Evolutionary conservation across 2,329 filamentous ascomycete species (phyloP), one percentile per base, ranked within the genome.

Genomic region (Simplicillium aogashimaense): DNA sequence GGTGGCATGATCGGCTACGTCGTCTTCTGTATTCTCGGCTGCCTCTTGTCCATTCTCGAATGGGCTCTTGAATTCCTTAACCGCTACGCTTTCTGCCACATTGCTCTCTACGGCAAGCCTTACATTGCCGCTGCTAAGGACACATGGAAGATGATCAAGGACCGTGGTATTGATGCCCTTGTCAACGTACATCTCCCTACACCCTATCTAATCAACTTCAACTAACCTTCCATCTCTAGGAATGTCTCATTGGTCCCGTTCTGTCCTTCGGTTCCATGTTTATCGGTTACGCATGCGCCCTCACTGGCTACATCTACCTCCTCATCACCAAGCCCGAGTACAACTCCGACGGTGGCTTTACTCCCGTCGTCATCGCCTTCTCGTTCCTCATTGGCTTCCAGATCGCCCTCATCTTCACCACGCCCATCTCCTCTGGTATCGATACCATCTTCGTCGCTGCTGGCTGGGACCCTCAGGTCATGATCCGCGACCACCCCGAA

Each of bases 61-160:
- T 95, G 90, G 88, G 82, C 82, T 1, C 78, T 92, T 1, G 72
- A 87, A 47, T 92, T 95, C 53, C 71, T 95, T 63, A 97, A 97
- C 63, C 79, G 87, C 50, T 95, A 94, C 50, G 88, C 88, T 1
- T 95, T 94, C 61, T 88, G 81, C 25, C 87, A 95, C 56, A 94
- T 97, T 54, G 88, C 90, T 0, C 70, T 95, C 0, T 95, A 95
- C 56, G 90, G 90, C 14, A 94, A 94, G 59, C 66, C 83, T 1
- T 97, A 95, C 56, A 74, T 95, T 40, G 71, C 78, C 1, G 85
- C 88, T 0, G 88, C 89, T 29, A 95, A 94, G 63, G 86, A 86
- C 50, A 94, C 87, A 0, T 94, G 87, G 86, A 78, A 55, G 43
- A 86, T 94, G 83, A 89, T 95, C 68, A 90, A 88, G 58, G 78